Evolutionary conservation across 768 basidiomycete genomes (phyloP), one percentile per base, ranked within the genome.

Genomic region (Russula compacta): DNA sequence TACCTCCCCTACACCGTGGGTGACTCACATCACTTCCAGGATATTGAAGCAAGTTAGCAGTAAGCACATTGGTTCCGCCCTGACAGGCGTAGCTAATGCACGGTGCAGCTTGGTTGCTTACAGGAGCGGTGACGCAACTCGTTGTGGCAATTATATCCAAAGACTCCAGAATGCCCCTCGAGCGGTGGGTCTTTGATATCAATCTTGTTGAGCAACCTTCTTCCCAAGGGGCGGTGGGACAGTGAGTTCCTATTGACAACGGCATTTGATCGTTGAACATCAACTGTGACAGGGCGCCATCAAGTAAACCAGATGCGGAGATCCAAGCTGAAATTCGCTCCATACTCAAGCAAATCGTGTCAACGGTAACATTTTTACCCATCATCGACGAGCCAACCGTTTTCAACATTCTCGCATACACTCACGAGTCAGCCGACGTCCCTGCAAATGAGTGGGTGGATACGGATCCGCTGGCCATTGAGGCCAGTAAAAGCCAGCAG

Each of bases 101-200:
- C 35, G 21, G 39, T 39, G 14, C 67, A 98, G 95, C 92, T 67
- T 99, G 97, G 97, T 83, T 99, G 43, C 77, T 98, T 58, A 87
- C 86, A 6, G 91, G 92, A 11, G 86, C 91, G 11, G 92, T 99
- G 44, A 95, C 92, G 6, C 91, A 98, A 65, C 81, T 98, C 1
- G 95, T 98, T 9, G 83, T 98, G 21, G 95, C 91, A 32, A 95
- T 99, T 73, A 92, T 98, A 64, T 92, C 92, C 11, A 93, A 95
- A 70, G 95, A 98, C 69, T 88, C 92, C 9, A 81, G 92, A 39
- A 84, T 87, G 55, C 88, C 95, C 9, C 82, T 98, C 49, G 97
- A 99, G 73, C 82, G 97, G 64, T 99, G 97, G 97, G 94, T 98
- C 51, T 98, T 99, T 72, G 95, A 98, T 73, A 81, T 99, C 72